Base-by-base conservation (phyloP, 2,329 filamentous ascomycete species). In the Colletotrichum incanum region DNA sequence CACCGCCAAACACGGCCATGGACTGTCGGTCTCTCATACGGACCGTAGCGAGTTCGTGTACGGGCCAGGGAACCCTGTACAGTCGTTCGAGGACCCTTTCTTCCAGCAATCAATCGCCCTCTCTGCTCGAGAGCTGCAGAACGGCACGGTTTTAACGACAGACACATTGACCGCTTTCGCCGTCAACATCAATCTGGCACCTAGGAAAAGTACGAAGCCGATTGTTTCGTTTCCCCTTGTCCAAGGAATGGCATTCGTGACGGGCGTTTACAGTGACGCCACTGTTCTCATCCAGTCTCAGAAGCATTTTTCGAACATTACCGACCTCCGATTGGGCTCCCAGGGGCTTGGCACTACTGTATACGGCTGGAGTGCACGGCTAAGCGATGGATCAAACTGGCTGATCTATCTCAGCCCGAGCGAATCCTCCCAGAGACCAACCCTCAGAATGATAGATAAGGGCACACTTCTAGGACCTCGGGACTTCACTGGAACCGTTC, bases 241-340 rank as follows among this genome's bases (percentile, higher is more conserved):
- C 0, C 94, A 96, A 77, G 94, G 94, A 2, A 94, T 94, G 89
- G 92, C 88, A 0, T 95, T 94, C 75, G 86, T 96, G 9, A 96
- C 93, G 3, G 94, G 85, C 1, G 79, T 92, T 9, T 97, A 94
- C 80, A 84, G 85, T 62, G 88, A 88, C 41, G 85, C 89, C 0
- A 90, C 89, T 3, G 94, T 94, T 0, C 76, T 90, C 6, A 84
- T 97, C 37, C 89, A 93, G 75, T 91, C 90, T 18, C 90, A 89
- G 0, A 86, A 93, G 1, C 90, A 91, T 55, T 94, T 94, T 82
- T 84, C 86, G 49, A 88, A 86, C 3, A 82, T 96, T 43, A 87
- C 85, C 12, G 84, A 84, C 28, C 16, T 72, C 0, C 16, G 12
- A 76, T n/a, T 68, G n/a, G 39, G 41, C 1, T 43, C 59, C 7